Evolutionary conservation across 108 stramenopile species (phyloP).

Genomic region (Licmophora abbreviata): DNA sequence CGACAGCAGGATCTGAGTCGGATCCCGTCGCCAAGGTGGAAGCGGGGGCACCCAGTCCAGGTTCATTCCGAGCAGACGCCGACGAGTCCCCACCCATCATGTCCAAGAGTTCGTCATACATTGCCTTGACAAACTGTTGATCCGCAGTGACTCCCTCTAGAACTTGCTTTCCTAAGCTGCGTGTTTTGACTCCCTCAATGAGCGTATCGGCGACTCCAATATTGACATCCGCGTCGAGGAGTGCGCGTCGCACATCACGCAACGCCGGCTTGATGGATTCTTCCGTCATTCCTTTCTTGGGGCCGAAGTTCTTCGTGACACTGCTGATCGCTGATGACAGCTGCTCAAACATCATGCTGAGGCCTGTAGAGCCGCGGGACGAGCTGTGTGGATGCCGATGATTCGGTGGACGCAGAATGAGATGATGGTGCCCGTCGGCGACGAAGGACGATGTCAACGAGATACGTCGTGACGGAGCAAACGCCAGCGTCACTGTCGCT

Average conservation of each 20-base stretch:
- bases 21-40: constrained; percentile 50
- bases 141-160: constrained; percentile 84
- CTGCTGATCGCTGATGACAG: constrained; percentile 61
- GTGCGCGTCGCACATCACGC: constrained; percentile 78
- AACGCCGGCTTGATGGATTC: constrained; percentile 66
- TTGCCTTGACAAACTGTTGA: constrained; percentile 91
- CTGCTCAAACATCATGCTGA: constrained; percentile 85
- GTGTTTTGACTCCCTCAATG: constrained; percentile 81
- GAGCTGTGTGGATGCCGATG: no score
- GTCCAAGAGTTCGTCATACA: constrained; percentile 92
- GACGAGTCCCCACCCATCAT: constrained; percentile 83
- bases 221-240: constrained; percentile 89
- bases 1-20: constrained; percentile 61
- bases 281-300: constrained; percentile 70
- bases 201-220: constrained; percentile 82
- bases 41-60: constrained; percentile 35
- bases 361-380: background rate
- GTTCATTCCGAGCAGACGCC: constrained; percentile 5
- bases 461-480: no score
- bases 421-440: no score
- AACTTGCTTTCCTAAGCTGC: constrained; percentile 78
- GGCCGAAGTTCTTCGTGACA: constrained; percentile 60
- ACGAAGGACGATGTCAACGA: no score
- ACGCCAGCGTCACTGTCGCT: no score
- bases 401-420: no score